These are phyloP conservation scores for Pulveroboletus sp. DNA, from an alignment of 768 basidiomycete species.

Conservation along the genomic window DNA sequence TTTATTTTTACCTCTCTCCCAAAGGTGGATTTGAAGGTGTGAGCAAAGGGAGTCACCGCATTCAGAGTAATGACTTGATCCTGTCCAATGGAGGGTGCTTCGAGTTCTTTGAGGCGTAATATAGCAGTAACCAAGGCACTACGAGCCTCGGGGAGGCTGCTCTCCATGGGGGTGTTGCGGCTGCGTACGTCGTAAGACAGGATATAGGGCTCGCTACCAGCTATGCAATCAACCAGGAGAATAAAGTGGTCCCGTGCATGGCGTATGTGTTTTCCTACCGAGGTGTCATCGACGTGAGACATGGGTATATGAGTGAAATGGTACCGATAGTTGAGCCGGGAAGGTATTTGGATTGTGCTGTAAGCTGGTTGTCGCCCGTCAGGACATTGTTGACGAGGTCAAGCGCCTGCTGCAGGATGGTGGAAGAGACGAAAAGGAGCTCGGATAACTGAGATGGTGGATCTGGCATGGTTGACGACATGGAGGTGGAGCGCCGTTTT, in stretches of 20 bases:
- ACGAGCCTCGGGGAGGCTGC: constrained; percentile 55
- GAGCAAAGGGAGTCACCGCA: constrained; percentile 77
- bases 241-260: constrained; percentile 84
- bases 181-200: constrained; percentile 75
- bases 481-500: not conserved
- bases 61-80: constrained; percentile 67
- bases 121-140: constrained; percentile 56
- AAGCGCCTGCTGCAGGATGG: constrained; percentile 69
- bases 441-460: constrained; percentile 41
- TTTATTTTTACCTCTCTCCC: constrained; percentile 65
- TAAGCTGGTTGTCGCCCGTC: constrained; percentile 67
- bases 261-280: constrained; percentile 77
- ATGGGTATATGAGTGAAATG: not conserved
- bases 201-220: constrained; percentile 44
- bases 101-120: constrained; percentile 50
- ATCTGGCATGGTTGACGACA: constrained; percentile 19
- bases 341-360: constrained; percentile 63
- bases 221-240: constrained; percentile 57
- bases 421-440: constrained; percentile 64
- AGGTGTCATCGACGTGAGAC: not conserved
- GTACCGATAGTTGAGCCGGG: constrained; percentile 88
- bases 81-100: constrained; percentile 41
- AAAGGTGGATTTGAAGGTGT: constrained; percentile 75
- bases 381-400: constrained; percentile 68
- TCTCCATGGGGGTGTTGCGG: constrained; percentile 85